Conservation (phyloP, 192 early-diverging fungal genomes). For the Coemansia reversa region DNA sequence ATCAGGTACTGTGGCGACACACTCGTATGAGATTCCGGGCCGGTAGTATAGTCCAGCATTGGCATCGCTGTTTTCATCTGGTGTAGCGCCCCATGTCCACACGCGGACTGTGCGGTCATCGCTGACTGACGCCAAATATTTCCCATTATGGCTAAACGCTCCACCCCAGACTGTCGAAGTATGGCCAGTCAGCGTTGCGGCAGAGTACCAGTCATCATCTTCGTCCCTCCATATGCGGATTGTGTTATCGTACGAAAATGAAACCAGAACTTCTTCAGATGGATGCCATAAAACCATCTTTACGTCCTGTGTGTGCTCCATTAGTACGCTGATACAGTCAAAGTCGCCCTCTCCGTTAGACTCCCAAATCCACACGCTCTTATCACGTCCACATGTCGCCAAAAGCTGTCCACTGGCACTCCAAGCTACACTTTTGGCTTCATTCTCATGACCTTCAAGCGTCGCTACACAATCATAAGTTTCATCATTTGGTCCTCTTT, state of each 20-base stretch:
- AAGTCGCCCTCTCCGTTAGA: slow-evolving; percentile 81
- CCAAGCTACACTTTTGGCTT: slow-evolving; percentile 93
- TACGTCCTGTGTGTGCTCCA: slow-evolving; percentile 96
- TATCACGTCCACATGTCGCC: slow-evolving; percentile 94
- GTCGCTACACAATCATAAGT: slow-evolving; percentile 90
- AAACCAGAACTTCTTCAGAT: slow-evolving; percentile 75
- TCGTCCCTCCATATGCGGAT: slow-evolving; percentile 93
- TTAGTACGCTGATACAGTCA: slow-evolving; percentile 90
- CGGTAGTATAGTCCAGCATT: slow-evolving; percentile 56
- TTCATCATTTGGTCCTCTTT: slow-evolving; percentile 57
- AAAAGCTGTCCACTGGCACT: slow-evolving; percentile 75
- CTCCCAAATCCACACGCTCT: slow-evolving; percentile 99
- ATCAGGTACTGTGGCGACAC: slow-evolving; percentile 64
- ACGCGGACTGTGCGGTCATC: slow-evolving; percentile 84
- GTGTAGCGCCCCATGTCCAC: slow-evolving; percentile 60
- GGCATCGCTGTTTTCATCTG: slow-evolving; percentile 36
- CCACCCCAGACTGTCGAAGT: slow-evolving; percentile 90
- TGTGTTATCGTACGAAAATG: slow-evolving; percentile 91
- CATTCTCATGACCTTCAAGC: slow-evolving; percentile 97
- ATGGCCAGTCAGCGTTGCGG: slow-evolving; percentile 82
- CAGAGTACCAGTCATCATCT: slow-evolving; percentile 95
- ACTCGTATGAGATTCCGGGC: slow-evolving; percentile 66
- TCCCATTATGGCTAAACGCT: slow-evolving; percentile 76
- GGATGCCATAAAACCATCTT: slow-evolving; percentile 96
- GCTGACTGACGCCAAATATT: slow-evolving; percentile 72